Base-by-base conservation (phyloP, 768 basidiomycete genomes). In the Agaricus subrufescens region DNA sequence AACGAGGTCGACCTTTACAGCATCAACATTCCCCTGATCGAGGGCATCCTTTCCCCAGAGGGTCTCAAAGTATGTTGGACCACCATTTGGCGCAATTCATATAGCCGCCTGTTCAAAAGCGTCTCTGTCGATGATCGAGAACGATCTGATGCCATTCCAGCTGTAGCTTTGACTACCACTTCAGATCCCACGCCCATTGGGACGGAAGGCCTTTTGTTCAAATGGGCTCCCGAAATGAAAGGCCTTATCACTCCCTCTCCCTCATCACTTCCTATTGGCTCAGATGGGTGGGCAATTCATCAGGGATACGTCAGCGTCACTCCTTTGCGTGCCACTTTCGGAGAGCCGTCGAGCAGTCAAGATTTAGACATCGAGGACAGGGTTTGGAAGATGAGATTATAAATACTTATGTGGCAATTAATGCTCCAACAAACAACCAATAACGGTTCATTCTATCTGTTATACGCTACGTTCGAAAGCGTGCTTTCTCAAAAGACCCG, bases 1-100 rank as follows among this genome's bases (percentile, higher is more conserved):
- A 79, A 81, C 46, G 85, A 89, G 65, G 83, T 94, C 31, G 91
- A 91, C 66, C 73, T 94, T 25, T 94, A 94, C 71, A 92, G 75
- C 65, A 72, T 98, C 63, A 98, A 98, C 69, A 82, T 98, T 46
- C 94, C 94, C 25, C 75, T 97, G 67, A 78, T 94, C 49, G 79
- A 84, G 52, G 78, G 73, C 27, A 78, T 90, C 29, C 69, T 89
- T 46, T 70, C 75, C 40, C 77, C 81, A 31, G 77, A 78, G 50
- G 84, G 84, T 7, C 68, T 93, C 53, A 81, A 81, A 60, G 78
- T 91, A 52, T 80, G 76, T 61, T 94, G 92, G 90, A 91, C 94
- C 10, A 75, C 68, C 27, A 82, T 94, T 71, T 94, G 90, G 91
- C 81, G 89, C 46, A 96, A 89, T 66, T 80, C 85, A 9, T 96